Evolutionary conservation across 768 basidiomycete genomes (phyloP).

Genomic region (Myochromella boudieri): DNA sequence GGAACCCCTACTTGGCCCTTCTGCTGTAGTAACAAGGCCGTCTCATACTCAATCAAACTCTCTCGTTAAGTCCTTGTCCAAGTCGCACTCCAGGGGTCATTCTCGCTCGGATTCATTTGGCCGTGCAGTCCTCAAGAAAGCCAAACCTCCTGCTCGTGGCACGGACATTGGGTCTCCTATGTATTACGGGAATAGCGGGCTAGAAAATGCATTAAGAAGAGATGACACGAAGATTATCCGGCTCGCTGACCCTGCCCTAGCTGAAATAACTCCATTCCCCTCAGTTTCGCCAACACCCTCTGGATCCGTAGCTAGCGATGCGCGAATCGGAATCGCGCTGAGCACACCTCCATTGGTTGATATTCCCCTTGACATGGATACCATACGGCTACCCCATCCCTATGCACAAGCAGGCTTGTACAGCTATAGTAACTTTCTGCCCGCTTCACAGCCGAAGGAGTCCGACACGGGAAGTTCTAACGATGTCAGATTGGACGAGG

Average conservation of each 20-base stretch:
- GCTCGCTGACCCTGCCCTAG: slow-evolving; percentile 40
- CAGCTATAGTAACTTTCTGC: slow-evolving; percentile 18
- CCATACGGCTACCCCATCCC: slow-evolving; percentile 43
- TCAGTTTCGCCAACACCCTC: slow-evolving; percentile 23
- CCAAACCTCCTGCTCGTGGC: slow-evolving; percentile 31
- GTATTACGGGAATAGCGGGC: slow-evolving; percentile 18
- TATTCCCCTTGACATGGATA: slow-evolving; percentile 23
- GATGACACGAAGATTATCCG: slow-evolving; percentile 42
- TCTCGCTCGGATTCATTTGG: slow-evolving; percentile 45
- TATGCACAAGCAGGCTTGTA: slow-evolving; percentile 46
- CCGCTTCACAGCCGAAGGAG: slow-evolving; percentile 15
- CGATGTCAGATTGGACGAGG: slow-evolving; percentile 34
- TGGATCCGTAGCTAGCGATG: slow-evolving; percentile 26
- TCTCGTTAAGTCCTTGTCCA: slow-evolving; percentile 31
- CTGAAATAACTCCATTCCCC: slow-evolving; percentile 9
- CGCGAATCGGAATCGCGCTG: slow-evolving; percentile 34
- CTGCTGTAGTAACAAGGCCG: slow-evolving; percentile 14
- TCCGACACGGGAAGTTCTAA: slow-evolving; percentile 16
- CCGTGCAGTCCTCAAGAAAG: slow-evolving; percentile 39
- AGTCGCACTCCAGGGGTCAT: slow-evolving; percentile 36
- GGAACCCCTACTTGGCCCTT: slow-evolving; percentile 20
- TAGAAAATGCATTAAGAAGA: slow-evolving; percentile 39
- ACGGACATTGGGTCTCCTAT: slow-evolving; percentile 10
- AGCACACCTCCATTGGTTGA: slow-evolving; percentile 31
- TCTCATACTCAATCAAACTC: slow-evolving; percentile 40